A percentile compares a stretch with the other conserved stretches of the same genome.
Evolutionary conservation across 2,329 filamentous ascomycete species (phyloP).

Genomic region (Pyricularia sp.): DNA sequence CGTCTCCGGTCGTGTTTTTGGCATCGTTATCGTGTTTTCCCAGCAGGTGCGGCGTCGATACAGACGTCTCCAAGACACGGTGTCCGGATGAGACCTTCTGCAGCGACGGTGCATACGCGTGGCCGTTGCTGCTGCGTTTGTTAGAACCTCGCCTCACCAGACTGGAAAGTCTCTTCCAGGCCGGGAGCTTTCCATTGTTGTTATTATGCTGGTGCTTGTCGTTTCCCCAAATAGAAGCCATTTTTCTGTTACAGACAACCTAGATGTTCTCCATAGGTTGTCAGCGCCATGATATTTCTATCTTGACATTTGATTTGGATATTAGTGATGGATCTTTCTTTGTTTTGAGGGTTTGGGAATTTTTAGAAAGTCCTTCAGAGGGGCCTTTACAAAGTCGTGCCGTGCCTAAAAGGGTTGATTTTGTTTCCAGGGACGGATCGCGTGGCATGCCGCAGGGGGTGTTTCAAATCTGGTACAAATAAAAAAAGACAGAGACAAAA

Average conservation of each 20-base stretch:
- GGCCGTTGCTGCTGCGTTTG: neutral
- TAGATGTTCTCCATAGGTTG: neutral
- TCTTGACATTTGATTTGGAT: neutral
- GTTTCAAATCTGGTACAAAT: neutral
- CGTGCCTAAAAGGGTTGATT: neutral
- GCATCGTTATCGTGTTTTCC: neutral
- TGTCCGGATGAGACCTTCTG: neutral
- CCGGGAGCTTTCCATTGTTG: neutral
- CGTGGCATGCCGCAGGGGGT: neutral
- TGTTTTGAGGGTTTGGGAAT: neutral
- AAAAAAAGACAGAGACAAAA: neutral
- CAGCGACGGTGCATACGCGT: neutral
- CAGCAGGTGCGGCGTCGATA: neutral
- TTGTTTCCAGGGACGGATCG: neutral
- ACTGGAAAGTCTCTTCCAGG: neutral
- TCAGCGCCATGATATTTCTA: neutral
- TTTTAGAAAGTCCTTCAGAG: neutral
- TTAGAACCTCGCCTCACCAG: neutral
- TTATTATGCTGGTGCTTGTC: neutral
- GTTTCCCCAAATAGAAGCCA: neutral
- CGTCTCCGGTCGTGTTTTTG: neutral
- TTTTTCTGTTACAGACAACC: neutral
- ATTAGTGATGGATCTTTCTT: too few relatives aligned
- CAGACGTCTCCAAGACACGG: neutral
- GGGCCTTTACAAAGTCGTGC: neutral